These are phyloP conservation scores for Haberlea rhodopensis DNA, from an alignment of 257 asterid species.

Conservation along the genomic window DNA sequence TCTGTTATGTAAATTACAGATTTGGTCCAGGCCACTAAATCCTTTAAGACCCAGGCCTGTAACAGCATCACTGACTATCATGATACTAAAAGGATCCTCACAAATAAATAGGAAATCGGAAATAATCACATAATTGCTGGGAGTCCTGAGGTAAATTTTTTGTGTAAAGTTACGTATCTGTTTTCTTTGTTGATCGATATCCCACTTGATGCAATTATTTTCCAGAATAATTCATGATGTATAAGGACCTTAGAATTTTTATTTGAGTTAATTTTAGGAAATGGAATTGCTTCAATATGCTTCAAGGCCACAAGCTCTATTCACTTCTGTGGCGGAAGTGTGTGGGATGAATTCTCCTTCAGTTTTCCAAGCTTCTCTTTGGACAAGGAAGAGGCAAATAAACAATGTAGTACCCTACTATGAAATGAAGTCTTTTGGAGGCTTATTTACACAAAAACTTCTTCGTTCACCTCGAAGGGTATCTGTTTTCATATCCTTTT, in stretches of 20 bases:
- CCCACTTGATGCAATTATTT: no score
- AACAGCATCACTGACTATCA: background rate
- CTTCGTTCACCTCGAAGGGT: slow-evolving; percentile 34
- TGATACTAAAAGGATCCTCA: background rate
- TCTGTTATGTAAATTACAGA: no score
- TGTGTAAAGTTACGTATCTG: no score
- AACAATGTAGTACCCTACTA: slow-evolving; percentile 20
- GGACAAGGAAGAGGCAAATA: slow-evolving; percentile 26
- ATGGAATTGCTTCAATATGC: slow-evolving; percentile 51
- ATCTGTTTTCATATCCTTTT: slow-evolving; percentile 18
- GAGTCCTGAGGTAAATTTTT: background rate
- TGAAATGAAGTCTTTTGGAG: slow-evolving; percentile 16
- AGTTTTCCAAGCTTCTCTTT: slow-evolving; percentile 19
- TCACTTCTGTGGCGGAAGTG: slow-evolving; percentile 23
- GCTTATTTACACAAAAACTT: slow-evolving; percentile 19
- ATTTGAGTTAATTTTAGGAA: slow-evolving; percentile 27
- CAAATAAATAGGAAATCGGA: background rate
- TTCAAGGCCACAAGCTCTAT: slow-evolving; percentile 29
- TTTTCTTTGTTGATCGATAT: background rate
- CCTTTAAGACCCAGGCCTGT: no score
- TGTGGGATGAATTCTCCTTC: slow-evolving; percentile 22
- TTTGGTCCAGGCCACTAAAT: no score
- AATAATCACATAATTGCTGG: background rate
- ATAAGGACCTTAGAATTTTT: background rate
- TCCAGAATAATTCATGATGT: background rate